phyloP scores from a whole-genome alignment of 768 basidiomycete species.

The Boletellus emodensis region DNA sequence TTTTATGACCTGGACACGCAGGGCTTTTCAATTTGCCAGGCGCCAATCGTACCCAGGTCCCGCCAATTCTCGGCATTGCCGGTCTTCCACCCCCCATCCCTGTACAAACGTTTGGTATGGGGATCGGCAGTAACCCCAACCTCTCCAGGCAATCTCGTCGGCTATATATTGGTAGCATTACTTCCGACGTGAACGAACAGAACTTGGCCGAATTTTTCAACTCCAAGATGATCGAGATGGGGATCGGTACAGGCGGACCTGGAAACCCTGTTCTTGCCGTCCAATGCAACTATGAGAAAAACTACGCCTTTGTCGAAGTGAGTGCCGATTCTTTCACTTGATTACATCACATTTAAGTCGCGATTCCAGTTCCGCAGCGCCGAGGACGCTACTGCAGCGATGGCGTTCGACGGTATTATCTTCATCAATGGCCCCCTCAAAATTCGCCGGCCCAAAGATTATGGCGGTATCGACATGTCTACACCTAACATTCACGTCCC shows the following conservation, averaged over 20 bases:
- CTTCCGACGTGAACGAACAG: conserved; percentile 89
- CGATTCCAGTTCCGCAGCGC: conserved; percentile 87
- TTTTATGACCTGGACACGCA: conserved; percentile 29
- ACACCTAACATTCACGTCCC: conserved; percentile 77
- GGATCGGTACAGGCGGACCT: conserved; percentile 74
- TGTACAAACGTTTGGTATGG: conserved; percentile 82
- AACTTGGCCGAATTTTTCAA: conserved; percentile 95
- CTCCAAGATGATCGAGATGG: conserved; percentile 90
- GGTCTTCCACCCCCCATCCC: conserved; percentile 81
- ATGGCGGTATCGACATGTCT: conserved; percentile 70
- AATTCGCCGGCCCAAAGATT: conserved; percentile 97
- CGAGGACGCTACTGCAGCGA: conserved; percentile 93
- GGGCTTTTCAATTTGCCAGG: conserved; percentile 97
- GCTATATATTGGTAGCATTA: conserved; percentile 96
- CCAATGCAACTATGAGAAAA: conserved; percentile 98
- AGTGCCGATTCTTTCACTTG: conserved; percentile 17
- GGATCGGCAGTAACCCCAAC: conserved; percentile 83
- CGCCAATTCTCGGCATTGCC: conserved; percentile 75
- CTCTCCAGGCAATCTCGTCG: conserved; percentile 90
- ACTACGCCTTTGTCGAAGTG: conserved; percentile 98
- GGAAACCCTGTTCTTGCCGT: conserved; percentile 92
- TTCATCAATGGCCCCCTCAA: conserved; percentile 95
- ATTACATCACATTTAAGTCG: conserved; percentile 4
- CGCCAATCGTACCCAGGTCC: conserved; percentile 84
- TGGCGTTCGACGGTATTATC: conserved; percentile 97